Evolutionary conservation across 345 rosid species (phyloP).

Genomic region (Eucalyptus polyanthemos): DNA sequence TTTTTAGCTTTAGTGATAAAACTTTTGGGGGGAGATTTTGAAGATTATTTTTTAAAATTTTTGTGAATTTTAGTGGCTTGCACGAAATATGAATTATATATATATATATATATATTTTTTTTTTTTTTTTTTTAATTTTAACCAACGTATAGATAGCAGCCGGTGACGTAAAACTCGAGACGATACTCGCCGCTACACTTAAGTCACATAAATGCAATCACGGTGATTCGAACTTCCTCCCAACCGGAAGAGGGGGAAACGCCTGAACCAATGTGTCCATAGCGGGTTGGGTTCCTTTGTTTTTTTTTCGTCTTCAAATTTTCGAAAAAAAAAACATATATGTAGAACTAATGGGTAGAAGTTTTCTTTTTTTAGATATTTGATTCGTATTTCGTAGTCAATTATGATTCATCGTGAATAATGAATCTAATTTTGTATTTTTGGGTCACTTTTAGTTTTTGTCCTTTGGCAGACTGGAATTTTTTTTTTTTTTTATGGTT

Average conservation of each 20-base stretch:
- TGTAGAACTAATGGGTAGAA: not conserved
- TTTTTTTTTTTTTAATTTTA: accelerated
- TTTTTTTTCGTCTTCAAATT: not conserved
- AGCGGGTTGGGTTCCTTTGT: accelerated
- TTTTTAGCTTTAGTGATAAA: not conserved
- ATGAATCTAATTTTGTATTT: not conserved
- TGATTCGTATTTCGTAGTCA: not conserved
- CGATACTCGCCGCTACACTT: no score
- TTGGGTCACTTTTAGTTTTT: not conserved
- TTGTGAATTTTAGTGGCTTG: not conserved
- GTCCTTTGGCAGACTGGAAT: no score
- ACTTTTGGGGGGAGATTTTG: not conserved
- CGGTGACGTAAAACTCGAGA: accelerated
- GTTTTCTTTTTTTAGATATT: not conserved
- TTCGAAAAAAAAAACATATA: accelerated
- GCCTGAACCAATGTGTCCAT: accelerated
- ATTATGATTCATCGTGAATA: no score
- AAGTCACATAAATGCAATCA: no score
- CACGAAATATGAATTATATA: accelerated
- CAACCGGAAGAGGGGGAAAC: no score
- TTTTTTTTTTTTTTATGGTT: not conserved
- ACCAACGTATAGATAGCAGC: accelerated
- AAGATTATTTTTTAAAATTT: not conserved
- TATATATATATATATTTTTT: not conserved
- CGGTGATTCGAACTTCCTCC: no score